These are phyloP conservation scores for Kalmusia sp. DNA, from an alignment of 2,329 filamentous ascomycete genomes.

Conservation along the genomic window DNA sequence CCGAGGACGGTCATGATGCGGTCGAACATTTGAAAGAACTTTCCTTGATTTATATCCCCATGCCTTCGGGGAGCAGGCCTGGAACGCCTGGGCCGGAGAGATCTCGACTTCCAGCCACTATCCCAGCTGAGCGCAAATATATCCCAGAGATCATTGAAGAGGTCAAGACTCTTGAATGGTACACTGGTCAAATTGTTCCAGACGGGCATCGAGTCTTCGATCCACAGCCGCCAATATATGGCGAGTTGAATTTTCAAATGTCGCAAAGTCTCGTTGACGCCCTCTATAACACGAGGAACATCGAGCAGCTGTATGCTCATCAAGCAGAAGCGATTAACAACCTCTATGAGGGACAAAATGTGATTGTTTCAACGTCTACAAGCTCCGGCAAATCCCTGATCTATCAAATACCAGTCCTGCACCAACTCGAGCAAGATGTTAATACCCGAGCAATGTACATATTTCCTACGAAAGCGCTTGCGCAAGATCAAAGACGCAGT, in stretches of 20 bases:
- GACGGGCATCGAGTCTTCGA: constrained; percentile 93
- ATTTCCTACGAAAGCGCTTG: constrained; percentile 95
- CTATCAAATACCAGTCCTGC: constrained; percentile 91
- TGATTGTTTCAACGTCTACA: constrained; percentile 93
- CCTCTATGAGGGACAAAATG: constrained; percentile 79
- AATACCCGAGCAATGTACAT: constrained; percentile 93
- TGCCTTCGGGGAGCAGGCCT: constrained; percentile 56
- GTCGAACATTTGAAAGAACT: constrained; percentile 68
- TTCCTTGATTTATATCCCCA: constrained; percentile 68
- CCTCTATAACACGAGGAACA: constrained; percentile 88
- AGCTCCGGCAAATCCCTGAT: constrained; percentile 98
- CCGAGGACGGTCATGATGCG: constrained; percentile 69
- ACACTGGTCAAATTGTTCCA: constrained; percentile 89
- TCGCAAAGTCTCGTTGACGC: constrained; percentile 96
- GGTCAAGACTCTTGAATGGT: constrained; percentile 84
- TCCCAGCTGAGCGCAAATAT: constrained; percentile 79
- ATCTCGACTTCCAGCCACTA: constrained; percentile 68
- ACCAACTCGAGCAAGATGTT: constrained; percentile 80
- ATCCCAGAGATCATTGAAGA: constrained; percentile 87
- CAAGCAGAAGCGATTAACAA: constrained; percentile 94
- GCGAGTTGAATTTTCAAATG: constrained; percentile 82
- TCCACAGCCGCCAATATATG: constrained; percentile 79
- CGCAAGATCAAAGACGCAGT: constrained; percentile 91
- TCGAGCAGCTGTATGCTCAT: constrained; percentile 86
- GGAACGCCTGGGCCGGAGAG: constrained; percentile 51